phyloP scores from a whole-genome alignment of 352 stramenopile species.

The Pythium chondricola region DNA sequence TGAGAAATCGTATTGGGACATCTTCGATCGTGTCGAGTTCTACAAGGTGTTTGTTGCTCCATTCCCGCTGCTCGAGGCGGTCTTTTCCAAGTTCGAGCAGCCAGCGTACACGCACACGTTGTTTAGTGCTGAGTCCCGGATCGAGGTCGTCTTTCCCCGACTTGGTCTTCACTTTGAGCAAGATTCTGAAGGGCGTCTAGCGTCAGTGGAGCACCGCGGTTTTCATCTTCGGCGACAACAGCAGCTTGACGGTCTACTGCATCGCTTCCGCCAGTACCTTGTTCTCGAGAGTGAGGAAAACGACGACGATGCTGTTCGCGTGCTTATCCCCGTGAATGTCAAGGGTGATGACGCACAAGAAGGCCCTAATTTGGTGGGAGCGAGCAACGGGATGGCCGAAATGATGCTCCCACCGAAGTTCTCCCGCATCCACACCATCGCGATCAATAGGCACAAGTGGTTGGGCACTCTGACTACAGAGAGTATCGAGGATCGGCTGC shows the following conservation, averaged over 20 bases:
- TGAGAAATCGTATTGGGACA: constrained; percentile 3
- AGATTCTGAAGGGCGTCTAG: constrained; percentile 18
- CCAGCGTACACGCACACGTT: constrained; percentile 27
- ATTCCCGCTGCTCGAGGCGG: constrained; percentile 1
- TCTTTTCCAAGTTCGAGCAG: constrained; percentile 42
- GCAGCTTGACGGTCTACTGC: constrained; percentile 4
- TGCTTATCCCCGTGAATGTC: too few relatives aligned
- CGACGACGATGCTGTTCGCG: too few relatives aligned
- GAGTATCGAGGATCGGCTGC: constrained; percentile 29
- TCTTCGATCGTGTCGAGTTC: constrained; percentile 4
- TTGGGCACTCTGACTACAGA: constrained; percentile 29
- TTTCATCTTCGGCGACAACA: constrained; percentile 2
- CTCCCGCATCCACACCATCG: not conserved
- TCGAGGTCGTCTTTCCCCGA: constrained; percentile 37
- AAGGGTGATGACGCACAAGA: too few relatives aligned
- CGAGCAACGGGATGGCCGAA: too few relatives aligned
- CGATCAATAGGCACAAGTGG: constrained; percentile 23
- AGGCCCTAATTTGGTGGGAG: too few relatives aligned
- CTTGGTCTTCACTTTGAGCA: constrained; percentile 34
- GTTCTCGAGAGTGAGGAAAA: constrained; percentile 9
- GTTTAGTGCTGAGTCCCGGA: constrained; percentile 3
- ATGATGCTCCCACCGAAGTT: too few relatives aligned
- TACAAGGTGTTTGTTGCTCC: constrained; percentile 26
- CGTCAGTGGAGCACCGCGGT: constrained; percentile 26
- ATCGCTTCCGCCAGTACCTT: constrained; percentile 8